Evolutionary conservation across 192 early-diverging fungal species (phyloP), one percentile per base, ranked within the genome.

Genomic region (Allomyces macrogynus): DNA sequence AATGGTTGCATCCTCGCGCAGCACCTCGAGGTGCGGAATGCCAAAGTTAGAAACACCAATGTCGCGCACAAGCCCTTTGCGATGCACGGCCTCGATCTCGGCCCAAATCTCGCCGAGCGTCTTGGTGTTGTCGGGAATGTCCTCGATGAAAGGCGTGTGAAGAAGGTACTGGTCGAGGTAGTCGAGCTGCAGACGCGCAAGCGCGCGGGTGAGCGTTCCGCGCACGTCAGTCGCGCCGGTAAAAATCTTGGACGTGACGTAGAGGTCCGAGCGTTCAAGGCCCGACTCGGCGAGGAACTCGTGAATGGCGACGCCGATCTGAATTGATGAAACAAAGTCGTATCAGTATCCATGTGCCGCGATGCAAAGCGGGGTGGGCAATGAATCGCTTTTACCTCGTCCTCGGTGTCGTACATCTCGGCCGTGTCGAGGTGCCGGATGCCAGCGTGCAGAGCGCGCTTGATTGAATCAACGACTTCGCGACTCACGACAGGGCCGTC

Each of bases 111-210:
- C 44, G 12, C 12, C 26, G 26, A 27, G 26, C 4, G 26, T 27
- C 26, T 27, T 27, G 26, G 26, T 27, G 26, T 27, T 27, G 8
- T 54, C 18, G 44, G 44, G 12, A 8, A 54, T 18, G 44, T 18
- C 12, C 12, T 54, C 44, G 12, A 54, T 11, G 44, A 54, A 54
- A 1, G 44, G 44, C 26, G 65, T 43, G 65, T 65, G 65, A 1
- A 65, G 57, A 3, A 65, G 65, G 65, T 65, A 65, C 25, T 54
- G 44, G 65, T 65, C 65, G 8, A 65, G 20, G 23, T 43, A 54
- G 4, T 54, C 65, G 57, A 32, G n/a, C 22, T 43, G 32, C 43
- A 65, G 57, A 10, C 42, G 65, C 24, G 8, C 65, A 9, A 65
- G 23, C 44, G 44, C 11, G 10, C 24, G 11, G 7, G 14, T 16